Evolutionary conservation across 176 grass and related monocot genomes (phyloP).

Genomic region (Triticum timopheevii): DNA sequence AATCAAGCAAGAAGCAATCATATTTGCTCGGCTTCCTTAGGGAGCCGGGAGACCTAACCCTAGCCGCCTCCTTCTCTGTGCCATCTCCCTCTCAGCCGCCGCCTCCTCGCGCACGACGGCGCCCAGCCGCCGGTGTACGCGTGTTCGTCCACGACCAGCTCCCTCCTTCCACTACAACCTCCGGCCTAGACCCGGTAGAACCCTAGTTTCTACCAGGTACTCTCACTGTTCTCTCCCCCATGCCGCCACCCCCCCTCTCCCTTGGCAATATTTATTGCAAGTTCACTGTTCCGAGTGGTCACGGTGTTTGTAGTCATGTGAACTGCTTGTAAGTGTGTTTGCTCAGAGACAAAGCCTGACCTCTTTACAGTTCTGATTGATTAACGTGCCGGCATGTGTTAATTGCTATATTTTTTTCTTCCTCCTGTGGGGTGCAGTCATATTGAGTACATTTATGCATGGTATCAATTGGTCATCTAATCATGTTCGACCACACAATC

Average conservation of each 20-base stretch:
- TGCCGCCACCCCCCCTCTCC: background rate
- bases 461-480: background rate
- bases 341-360: background rate
- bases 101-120: no score
- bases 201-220: conserved; percentile 38
- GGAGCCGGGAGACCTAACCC: no score
- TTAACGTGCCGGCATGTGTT: background rate
- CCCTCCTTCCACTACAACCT: no score
- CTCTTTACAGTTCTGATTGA: background rate
- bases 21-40: no score
- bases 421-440: background rate
- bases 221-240: background rate
- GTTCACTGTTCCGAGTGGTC: conserved; percentile 15
- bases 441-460: conserved; percentile 13
- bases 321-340: conserved; percentile 2
- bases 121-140: no score
- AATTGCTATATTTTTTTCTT: background rate
- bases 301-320: background rate
- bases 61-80: no score
- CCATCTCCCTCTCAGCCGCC: no score
- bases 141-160: no score
- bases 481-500: conserved; percentile 8
- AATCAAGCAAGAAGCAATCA: no score
- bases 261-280: background rate
- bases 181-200: no score